Conservation (phyloP, 108 stramenopile species). For the Cyclostephanos tholiformis region DNA sequence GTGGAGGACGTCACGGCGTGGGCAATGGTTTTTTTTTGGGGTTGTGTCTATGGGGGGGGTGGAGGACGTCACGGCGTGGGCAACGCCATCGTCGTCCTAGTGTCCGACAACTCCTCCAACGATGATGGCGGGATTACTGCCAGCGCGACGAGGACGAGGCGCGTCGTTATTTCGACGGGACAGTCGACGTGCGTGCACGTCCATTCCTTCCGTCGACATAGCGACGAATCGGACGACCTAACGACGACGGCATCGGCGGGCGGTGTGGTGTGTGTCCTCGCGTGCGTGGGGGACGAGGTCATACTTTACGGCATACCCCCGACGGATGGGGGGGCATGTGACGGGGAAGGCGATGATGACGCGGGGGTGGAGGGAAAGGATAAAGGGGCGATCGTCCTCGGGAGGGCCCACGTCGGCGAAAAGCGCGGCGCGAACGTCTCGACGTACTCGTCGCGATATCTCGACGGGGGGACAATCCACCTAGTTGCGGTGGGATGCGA, state of each 20-base stretch:
- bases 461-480: conserved; percentile 48
- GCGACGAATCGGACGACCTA: no score
- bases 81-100: conserved; percentile 52
- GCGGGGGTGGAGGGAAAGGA: not conserved
- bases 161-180: conserved; percentile 37
- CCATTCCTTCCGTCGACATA: conserved; percentile 31
- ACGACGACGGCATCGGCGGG: not conserved
- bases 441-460: conserved; percentile 24
- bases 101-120: not conserved
- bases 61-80: conserved; percentile 72
- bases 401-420: conserved; percentile 30
- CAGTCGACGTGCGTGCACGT: conserved; percentile 44
- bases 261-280: conserved; percentile 38
- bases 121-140: not conserved
- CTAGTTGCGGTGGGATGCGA: conserved; percentile 83
- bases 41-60: no score
- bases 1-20: conserved; percentile 69
- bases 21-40: no score
- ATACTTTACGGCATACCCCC: conserved; percentile 50
- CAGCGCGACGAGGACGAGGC: not conserved
- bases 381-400: conserved; percentile 30
- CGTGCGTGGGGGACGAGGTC: conserved; percentile 46
- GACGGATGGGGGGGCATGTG: not conserved
- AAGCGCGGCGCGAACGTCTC: conserved; percentile 45
- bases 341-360: not conserved